Percentiles rank a stretch among this genome's conserved stretches.
Evolutionary conservation across 805 yeast genomes (phyloP).

Genomic region (Cyberlindnera xylosilytica): DNA sequence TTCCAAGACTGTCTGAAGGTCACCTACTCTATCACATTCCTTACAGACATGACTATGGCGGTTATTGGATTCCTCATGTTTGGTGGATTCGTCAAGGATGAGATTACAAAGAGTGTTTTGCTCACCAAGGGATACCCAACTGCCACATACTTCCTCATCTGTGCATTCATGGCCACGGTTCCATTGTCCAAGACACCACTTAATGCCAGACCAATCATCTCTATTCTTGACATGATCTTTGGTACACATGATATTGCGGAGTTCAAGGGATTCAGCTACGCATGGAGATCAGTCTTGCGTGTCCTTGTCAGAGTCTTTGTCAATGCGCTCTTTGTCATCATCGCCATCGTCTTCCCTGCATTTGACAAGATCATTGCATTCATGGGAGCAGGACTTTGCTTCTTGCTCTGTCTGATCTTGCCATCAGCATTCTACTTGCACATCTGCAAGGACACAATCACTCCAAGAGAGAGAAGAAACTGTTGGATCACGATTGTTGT

Average conservation of each 20-base stretch:
- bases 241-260: conserved; percentile 26
- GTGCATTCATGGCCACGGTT: conserved; percentile 70
- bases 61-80: conserved; percentile 75
- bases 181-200: conserved; percentile 85
- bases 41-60: conserved; percentile 63
- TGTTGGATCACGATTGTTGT: conserved; percentile 43
- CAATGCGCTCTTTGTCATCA: conserved; percentile 52
- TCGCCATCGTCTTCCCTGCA: conserved; percentile 67
- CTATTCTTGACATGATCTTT: conserved; percentile 60
- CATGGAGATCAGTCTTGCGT: conserved; percentile 21
- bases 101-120: conserved; percentile 73
- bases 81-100: conserved; percentile 66
- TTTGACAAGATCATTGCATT: conserved; percentile 82
- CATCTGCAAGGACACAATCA: conserved; percentile 45
- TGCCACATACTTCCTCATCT: conserved; percentile 54
- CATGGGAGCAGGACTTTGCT: conserved; percentile 77
- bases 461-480: conserved; percentile 34
- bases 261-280: conserved; percentile 19
- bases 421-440: conserved; percentile 71
- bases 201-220: conserved; percentile 76
- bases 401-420: conserved; percentile 72
- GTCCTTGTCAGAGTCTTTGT: conserved; percentile 37
- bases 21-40: conserved; percentile 58
- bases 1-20: conserved; percentile 50
- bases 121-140: conserved; percentile 64